Percentiles rank a stretch among this genome's conserved stretches.
phyloP scores from a whole-genome alignment of 2,329 filamentous ascomycete species.

The Pseudocercospora eumusae region DNA sequence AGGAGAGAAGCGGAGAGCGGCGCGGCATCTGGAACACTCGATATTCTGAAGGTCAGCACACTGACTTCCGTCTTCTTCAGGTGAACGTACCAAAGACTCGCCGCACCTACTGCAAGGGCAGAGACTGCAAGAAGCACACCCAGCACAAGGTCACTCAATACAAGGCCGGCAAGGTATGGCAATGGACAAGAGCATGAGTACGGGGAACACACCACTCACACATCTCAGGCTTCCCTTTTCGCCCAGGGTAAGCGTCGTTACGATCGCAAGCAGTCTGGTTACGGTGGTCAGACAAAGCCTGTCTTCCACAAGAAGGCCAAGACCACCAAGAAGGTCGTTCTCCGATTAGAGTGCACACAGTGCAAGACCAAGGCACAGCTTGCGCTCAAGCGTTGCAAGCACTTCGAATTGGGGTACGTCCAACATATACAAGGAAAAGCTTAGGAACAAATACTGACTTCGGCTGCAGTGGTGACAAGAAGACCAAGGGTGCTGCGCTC shows the following conservation, averaged over 20 bases:
- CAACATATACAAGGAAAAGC: background rate
- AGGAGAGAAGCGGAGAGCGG: slow-evolving; percentile 2
- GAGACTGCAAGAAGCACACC: slow-evolving; percentile 74
- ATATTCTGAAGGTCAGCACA: background rate
- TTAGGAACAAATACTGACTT: slow-evolving; percentile 36
- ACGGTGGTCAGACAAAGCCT: slow-evolving; percentile 99
- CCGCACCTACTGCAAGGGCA: slow-evolving; percentile 97
- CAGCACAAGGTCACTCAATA: slow-evolving; percentile 95
- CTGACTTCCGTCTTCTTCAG: slow-evolving; percentile 49
- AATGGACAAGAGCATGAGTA: background rate
- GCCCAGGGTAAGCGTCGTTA: slow-evolving; percentile 99
- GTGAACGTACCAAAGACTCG: slow-evolving; percentile 99
- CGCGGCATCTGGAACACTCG: slow-evolving; percentile 8
- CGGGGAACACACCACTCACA: slow-evolving; percentile 19
- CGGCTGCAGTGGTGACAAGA: slow-evolving; percentile 92
- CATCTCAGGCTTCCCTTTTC: slow-evolving; percentile 75
- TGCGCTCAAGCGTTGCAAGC: slow-evolving; percentile 99
- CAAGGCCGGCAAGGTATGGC: slow-evolving; percentile 84
- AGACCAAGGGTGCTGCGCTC: slow-evolving; percentile 99
- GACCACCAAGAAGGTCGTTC: slow-evolving; percentile 99
- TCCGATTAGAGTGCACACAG: slow-evolving; percentile 93
- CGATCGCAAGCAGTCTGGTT: slow-evolving; percentile 98
- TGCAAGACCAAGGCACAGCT: slow-evolving; percentile 99
- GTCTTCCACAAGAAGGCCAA: slow-evolving; percentile 99
- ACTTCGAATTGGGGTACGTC: slow-evolving; percentile 98